phyloP scores from a whole-genome alignment of 495 filamentous ascomycete species.

The Parathielavia appendiculata region DNA sequence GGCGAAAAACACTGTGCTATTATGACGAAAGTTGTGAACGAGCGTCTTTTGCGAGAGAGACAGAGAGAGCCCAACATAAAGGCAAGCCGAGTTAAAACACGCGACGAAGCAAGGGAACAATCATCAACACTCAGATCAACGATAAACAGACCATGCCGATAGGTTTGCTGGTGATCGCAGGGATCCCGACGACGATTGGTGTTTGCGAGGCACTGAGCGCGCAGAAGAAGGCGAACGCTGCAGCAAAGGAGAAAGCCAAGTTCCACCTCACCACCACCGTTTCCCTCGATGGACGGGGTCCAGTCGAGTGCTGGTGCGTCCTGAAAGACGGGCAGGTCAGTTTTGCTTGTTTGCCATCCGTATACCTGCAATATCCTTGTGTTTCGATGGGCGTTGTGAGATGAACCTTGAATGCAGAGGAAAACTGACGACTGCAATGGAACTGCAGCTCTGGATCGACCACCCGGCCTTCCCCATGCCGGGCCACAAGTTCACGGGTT shows the following conservation, averaged over 20 bases:
- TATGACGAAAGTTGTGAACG: slow-evolving; percentile 12
- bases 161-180: slow-evolving; percentile 43
- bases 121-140: neutral
- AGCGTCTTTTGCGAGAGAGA: too few species aligned
- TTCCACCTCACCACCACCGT: slow-evolving; percentile 45
- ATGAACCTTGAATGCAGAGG: too few species aligned
- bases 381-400: too few species aligned
- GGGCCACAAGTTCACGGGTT: slow-evolving; percentile 55
- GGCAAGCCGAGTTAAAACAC: too few species aligned
- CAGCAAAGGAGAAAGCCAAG: slow-evolving; percentile 48
- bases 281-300: slow-evolving; percentile 36
- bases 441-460: slow-evolving; percentile 41
- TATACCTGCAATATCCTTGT: neutral
- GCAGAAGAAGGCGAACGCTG: slow-evolving; percentile 46
- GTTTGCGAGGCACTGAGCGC: slow-evolving; percentile 48
- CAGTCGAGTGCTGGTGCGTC: slow-evolving; percentile 37
- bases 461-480: slow-evolving; percentile 40
- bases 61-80: too few species aligned
- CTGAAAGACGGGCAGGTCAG: slow-evolving; percentile 45
- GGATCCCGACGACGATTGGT: slow-evolving; percentile 48
- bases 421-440: neutral
- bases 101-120: too few species aligned
- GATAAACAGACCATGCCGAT: slow-evolving; percentile 31
- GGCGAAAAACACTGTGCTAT: slow-evolving; percentile 13
- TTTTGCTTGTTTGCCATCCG: neutral